Percentiles rank a stretch among this genome's conserved stretches.
Conservation (phyloP, 2,329 filamentous ascomycete species). For the Aspergillus vadensis region DNA sequence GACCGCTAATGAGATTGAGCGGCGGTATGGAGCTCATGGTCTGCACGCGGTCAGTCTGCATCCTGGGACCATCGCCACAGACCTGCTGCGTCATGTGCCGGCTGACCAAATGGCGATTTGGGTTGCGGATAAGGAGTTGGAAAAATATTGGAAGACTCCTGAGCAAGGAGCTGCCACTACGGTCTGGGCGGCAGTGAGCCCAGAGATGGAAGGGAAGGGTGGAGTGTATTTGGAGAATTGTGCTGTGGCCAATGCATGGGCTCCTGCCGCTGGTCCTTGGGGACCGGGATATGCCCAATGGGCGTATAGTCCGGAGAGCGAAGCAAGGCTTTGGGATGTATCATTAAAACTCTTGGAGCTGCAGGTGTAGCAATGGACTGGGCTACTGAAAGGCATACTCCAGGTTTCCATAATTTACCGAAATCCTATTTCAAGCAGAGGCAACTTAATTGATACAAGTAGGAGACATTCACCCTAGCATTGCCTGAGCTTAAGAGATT, state of each 20-base stretch:
- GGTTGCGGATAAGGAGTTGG: not conserved
- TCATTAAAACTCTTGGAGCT: conserved; percentile 1
- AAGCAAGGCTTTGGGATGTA: conserved; percentile 1
- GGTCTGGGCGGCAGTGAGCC: conserved; percentile 31
- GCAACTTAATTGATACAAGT: too few species aligned
- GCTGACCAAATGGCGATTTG: conserved; percentile 3
- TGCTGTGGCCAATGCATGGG: conserved; percentile 12
- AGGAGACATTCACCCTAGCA: too few species aligned
- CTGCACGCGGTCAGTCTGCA: conserved; percentile 51
- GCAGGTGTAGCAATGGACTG: not conserved
- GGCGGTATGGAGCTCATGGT: conserved; percentile 48
- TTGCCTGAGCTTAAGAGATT: too few species aligned
- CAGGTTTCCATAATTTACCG: too few species aligned
- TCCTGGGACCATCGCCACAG: conserved; percentile 41
- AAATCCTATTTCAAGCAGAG: too few species aligned
- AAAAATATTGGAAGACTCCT: conserved; percentile 12
- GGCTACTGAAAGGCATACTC: rapidly evolving
- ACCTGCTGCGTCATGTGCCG: conserved; percentile 8
- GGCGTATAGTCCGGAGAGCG: conserved; percentile 7
- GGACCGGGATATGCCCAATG: conserved; percentile 1
- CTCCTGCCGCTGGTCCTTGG: not conserved
- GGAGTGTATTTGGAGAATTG: conserved; percentile 33
- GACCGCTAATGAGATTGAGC: conserved; percentile 55
- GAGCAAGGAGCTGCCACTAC: conserved; percentile 32
- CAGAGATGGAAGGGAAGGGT: conserved; percentile 29